phyloP scores from a whole-genome alignment of 169 alveolate genomes.

The Amoebophrya sp. region DNA sequence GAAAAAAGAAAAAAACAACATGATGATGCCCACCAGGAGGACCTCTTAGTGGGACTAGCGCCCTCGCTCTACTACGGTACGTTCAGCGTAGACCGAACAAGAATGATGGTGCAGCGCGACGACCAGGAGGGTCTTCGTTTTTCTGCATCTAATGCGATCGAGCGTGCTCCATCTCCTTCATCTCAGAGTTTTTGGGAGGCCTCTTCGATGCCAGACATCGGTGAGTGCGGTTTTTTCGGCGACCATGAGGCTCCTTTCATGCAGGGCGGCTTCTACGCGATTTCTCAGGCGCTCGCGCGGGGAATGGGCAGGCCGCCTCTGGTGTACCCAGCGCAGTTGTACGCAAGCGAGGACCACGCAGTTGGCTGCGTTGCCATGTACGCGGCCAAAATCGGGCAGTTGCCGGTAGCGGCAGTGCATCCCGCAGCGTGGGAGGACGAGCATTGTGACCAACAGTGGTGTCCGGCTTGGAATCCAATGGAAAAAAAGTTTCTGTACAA shows the following conservation, averaged over 20 bases:
- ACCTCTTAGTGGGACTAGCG: too few relatives aligned
- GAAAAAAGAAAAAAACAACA: too few relatives aligned
- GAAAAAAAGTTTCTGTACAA: not conserved
- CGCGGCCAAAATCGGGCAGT: not conserved
- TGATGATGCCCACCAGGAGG: too few relatives aligned
- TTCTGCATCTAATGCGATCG: too few relatives aligned
- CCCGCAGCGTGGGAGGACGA: conserved; percentile 12
- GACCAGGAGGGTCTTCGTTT: too few relatives aligned
- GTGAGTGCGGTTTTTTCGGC: too few relatives aligned
- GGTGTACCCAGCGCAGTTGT: not conserved
- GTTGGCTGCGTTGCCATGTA: not conserved
- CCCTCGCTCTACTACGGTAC: too few relatives aligned
- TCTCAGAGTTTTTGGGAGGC: too few relatives aligned
- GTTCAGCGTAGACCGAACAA: too few relatives aligned
- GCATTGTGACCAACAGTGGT: not conserved
- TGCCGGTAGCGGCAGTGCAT: not conserved
- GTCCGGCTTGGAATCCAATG: not conserved
- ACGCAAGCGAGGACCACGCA: not conserved
- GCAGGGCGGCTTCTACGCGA: conserved; percentile 4
- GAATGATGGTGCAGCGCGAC: too few relatives aligned
- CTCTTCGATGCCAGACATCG: too few relatives aligned
- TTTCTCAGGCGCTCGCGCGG: not conserved
- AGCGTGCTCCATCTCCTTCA: too few relatives aligned
- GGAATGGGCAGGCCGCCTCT: not conserved
- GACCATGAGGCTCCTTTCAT: not conserved